Evolutionary conservation across 192 early-diverging fungal genomes (phyloP), one percentile per base, ranked within the genome.

Genomic region (Spizellomyces sp.): DNA sequence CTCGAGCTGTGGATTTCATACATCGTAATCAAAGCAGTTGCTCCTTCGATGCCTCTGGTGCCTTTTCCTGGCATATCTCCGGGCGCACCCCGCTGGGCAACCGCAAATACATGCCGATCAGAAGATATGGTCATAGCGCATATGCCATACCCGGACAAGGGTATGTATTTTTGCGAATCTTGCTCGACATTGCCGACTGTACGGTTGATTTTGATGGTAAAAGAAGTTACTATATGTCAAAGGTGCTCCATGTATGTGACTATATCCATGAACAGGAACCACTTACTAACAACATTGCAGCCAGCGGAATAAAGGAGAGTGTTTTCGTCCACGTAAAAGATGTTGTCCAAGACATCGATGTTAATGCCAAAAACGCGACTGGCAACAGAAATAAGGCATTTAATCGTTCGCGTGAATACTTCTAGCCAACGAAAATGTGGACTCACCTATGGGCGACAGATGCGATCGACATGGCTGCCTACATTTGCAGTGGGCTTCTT

Each of bases 251-350:
- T 41, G 70, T 43, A 46, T 54, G 62, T 21, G 47, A 19, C 15
- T 45, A 70, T 10, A 12, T 14, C 22, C 42, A 61, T 5, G 5
- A 41, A 41, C 6, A 9, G 9, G 59, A 5, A 15, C 19, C n/a
- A 10, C 65, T 10, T 75, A 83, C 84, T 70, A 27, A 86, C 64
- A 44, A 82, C 64, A 62, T 86, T 86, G 66, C 74, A 70, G 61
- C 84, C 84, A 8, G 81, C 81, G 42, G 81, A 75, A 58, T 77
- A 86, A 17, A 83, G n/a, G 15, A 81, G 58, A 12, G 84, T 86
- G 45, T 80, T 80, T 52, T 86, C 82, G 59, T 86, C 84, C 44
- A 83, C 70, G 68, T 77, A 83, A 69, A 74, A 80, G 5, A 86
- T 9, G 63, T 83, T 85, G 27, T 81, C 77, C 50, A 67, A 43